A percentile compares a stretch with the other conserved stretches of the same genome.
Conservation (phyloP, 352 stramenopile species). For the Phytophthora pseudosyringae region DNA sequence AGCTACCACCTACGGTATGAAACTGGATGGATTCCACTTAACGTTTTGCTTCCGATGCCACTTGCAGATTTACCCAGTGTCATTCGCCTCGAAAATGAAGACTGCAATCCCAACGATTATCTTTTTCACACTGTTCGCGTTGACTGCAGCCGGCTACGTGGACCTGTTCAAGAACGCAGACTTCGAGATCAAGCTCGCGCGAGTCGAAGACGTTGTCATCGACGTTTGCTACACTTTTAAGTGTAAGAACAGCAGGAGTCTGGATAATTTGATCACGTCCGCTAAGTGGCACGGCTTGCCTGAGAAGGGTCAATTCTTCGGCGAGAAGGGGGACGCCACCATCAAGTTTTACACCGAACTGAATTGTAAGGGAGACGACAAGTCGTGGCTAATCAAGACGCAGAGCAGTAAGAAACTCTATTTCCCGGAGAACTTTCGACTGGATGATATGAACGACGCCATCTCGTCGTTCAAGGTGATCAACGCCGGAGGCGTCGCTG, state of each 20-base stretch:
- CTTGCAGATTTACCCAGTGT: neutral
- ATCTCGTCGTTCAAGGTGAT: conserved; percentile 22
- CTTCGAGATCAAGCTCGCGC: conserved; percentile 11
- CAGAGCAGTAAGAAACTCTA: conserved; percentile 19
- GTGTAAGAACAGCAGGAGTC: neutral
- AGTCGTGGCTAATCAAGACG: conserved; percentile 17
- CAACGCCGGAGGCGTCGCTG: conserved; percentile 8
- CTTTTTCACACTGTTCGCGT: neutral
- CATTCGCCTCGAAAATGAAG: neutral
- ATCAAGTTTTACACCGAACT: conserved; percentile 17
- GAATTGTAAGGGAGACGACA: conserved; percentile 1
- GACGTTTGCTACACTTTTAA: conserved; percentile 22
- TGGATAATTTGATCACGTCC: conserved; percentile 14
- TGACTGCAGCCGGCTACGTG: conserved; percentile 10
- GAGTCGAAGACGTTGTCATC: conserved; percentile 4
- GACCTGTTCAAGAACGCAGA: conserved; percentile 12
- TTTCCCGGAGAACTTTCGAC: conserved; percentile 13
- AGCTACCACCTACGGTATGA: neutral
- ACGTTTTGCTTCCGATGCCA: neutral
- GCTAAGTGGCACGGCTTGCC: conserved; percentile 16
- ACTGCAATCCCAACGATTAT: neutral
- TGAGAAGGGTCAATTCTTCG: conserved; percentile 3
- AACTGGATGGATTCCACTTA: neutral
- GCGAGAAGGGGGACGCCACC: neutral
- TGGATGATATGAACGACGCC: conserved; percentile 21